phyloP scores from a whole-genome alignment of 78 protist genomes.

The Mastigamoeba balamuthi region DNA sequence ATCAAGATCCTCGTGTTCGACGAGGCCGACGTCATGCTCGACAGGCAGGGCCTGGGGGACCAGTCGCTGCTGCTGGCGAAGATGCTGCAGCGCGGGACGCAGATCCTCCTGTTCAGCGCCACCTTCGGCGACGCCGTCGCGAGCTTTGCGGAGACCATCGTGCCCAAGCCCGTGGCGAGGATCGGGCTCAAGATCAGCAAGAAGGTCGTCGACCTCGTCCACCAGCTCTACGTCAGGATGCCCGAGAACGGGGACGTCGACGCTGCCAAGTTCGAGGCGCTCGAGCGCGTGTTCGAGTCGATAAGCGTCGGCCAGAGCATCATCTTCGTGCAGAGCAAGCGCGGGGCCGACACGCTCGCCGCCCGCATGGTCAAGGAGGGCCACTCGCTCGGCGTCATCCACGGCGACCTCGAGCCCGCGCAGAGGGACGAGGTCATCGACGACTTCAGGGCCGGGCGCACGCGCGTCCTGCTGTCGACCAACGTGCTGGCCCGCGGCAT shows the following conservation, averaged over 20 bases:
- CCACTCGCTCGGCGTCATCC: too few species aligned
- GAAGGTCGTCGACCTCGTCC: constrained; percentile 68
- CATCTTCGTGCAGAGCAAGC: constrained; percentile 68
- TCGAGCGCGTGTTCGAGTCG: constrained; percentile 62
- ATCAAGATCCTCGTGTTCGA: constrained; percentile 62
- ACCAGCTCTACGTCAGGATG: constrained; percentile 67
- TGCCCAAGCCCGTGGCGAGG: constrained; percentile 33
- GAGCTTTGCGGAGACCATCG: constrained; percentile 3
- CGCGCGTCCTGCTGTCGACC: constrained; percentile 60
- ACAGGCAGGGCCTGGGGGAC: constrained; percentile 22
- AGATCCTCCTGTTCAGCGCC: constrained; percentile 45
- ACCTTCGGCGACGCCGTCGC: too few species aligned
- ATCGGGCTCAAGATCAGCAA: constrained; percentile 53
- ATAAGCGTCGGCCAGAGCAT: constrained; percentile 66
- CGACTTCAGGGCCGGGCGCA: constrained; percentile 20
- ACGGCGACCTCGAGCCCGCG: too few species aligned
- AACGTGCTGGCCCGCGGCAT: constrained; percentile 83
- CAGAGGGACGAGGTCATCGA: constrained; percentile 16
- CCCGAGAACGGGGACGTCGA: constrained; percentile 23
- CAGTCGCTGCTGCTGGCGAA: constrained; percentile 18
- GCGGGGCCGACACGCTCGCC: too few species aligned
- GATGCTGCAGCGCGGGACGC: constrained; percentile 15
- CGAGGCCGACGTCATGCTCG: constrained; percentile 65
- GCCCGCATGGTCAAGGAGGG: too few species aligned
- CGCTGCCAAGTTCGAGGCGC: constrained; percentile 33